A percentile compares a stretch with the other conserved stretches of the same genome.
These are phyloP conservation scores for Phytophthora chlamydospora DNA, from an alignment of 352 stramenopile genomes.

Conservation along the genomic window DNA sequence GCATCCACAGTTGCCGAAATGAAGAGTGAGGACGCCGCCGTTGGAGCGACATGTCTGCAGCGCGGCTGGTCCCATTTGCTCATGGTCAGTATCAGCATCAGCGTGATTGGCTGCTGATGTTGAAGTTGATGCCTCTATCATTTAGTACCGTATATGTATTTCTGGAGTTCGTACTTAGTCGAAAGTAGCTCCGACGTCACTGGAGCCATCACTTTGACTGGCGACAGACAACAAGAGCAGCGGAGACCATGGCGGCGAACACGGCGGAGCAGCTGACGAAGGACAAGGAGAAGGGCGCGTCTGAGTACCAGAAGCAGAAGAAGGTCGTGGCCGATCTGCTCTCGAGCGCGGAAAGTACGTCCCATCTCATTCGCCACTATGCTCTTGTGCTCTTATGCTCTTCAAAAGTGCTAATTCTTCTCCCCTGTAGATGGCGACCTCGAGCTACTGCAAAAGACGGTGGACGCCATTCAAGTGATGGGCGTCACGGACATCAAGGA, in stretches of 20 bases:
- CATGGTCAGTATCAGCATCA: no score
- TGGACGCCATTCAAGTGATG: constrained; percentile 63
- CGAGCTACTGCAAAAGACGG: constrained; percentile 67
- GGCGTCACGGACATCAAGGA: constrained; percentile 63
- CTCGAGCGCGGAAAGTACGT: constrained; percentile 74
- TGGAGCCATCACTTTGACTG: constrained; percentile 34
- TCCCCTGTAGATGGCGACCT: constrained; percentile 70
- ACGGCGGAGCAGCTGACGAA: constrained; percentile 34
- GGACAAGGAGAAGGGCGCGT: constrained; percentile 65
- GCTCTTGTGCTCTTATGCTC: not conserved
- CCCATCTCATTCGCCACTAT: no score
- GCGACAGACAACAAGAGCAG: constrained; percentile 20
- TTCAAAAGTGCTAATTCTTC: not conserved
- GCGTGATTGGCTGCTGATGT: constrained; percentile 12
- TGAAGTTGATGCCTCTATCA: constrained; percentile 12
- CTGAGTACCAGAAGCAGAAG: constrained; percentile 82
- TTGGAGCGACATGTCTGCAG: constrained; percentile 7
- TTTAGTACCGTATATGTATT: not conserved
- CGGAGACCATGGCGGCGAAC: constrained; percentile 34
- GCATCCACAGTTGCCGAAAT: no score
- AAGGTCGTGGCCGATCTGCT: constrained; percentile 78
- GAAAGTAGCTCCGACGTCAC: not conserved
- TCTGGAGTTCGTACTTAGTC: constrained; percentile 6
- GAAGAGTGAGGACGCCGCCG: not conserved
- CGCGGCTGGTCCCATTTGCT: not conserved